Conservation (phyloP, 75 land plant species). For the Cupressus sempervirens region DNA sequence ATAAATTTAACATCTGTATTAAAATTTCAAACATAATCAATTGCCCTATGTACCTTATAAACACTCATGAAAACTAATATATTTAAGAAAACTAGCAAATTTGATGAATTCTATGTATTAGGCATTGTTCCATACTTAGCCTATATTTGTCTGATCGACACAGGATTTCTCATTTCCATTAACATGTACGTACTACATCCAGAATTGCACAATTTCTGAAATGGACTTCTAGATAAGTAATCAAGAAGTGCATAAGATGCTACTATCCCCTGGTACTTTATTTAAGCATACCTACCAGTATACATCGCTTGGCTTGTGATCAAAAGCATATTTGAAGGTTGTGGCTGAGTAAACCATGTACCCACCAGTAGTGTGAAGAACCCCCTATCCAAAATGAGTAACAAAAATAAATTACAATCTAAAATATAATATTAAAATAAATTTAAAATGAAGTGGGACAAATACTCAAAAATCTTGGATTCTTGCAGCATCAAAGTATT, state of each 20-base stretch:
- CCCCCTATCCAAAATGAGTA: slow-evolving; percentile 52
- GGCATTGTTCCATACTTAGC: neutral
- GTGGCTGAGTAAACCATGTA: slow-evolving; percentile 96
- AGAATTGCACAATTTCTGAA: neutral
- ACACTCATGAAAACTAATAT: neutral
- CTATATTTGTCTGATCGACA: neutral
- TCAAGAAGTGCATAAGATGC: neutral
- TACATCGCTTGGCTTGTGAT: slow-evolving; percentile 80
- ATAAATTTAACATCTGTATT: neutral
- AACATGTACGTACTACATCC: neutral
- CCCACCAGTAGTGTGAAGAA: slow-evolving; percentile 94
- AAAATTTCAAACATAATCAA: neutral
- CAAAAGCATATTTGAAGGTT: slow-evolving; percentile 97
- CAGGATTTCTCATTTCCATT: neutral
- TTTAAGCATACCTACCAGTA: slow-evolving; percentile 62
- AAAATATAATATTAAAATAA: neutral
- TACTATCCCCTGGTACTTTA: neutral
- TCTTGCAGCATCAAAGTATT: neutral
- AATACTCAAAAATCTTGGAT: neutral
- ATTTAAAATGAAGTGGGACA: neutral
- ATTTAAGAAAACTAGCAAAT: neutral
- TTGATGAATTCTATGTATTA: neutral
- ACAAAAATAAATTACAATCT: neutral
- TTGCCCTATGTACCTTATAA: neutral
- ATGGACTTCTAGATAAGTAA: neutral